These are phyloP conservation scores for Elsinoe ampelina DNA, from an alignment of 2,329 filamentous ascomycete species.

Conservation along the genomic window DNA sequence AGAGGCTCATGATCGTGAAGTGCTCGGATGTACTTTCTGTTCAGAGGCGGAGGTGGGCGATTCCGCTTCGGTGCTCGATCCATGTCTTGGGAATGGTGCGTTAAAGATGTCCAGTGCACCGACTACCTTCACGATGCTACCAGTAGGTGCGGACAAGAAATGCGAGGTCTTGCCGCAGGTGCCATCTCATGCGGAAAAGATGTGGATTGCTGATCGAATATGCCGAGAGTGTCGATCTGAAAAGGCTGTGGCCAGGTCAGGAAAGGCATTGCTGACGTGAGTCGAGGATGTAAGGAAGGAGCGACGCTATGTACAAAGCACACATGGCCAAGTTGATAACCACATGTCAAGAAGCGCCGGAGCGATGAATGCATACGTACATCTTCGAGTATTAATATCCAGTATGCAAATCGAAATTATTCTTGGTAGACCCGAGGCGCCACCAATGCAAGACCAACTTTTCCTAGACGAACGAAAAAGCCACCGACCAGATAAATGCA, in stretches of 20 bases:
- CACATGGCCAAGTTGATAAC: no score
- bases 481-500: not conserved
- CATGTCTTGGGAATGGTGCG: not conserved
- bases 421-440: not conserved
- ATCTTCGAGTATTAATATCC: not conserved
- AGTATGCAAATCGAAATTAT: not conserved
- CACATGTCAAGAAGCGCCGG: not conserved
- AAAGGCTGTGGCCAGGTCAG: no score
- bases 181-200: not conserved
- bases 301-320: not conserved
- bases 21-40: constrained; percentile 90
- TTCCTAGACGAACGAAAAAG: not conserved
- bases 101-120: not conserved
- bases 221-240: not conserved
- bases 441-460: not conserved
- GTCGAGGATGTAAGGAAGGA: not conserved
- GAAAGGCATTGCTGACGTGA: no score
- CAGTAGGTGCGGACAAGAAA: not conserved
- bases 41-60: constrained; percentile 45
- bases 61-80: not conserved
- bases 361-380: not conserved
- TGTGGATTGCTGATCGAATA: not conserved
- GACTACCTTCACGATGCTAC: not conserved
- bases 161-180: not conserved
- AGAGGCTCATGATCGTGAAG: constrained; percentile 86